A percentile compares a stretch with the other conserved stretches of the same genome.
These are phyloP conservation scores for Aspergillus cavernicola DNA, from an alignment of 495 filamentous ascomycete genomes.

Conservation along the genomic window DNA sequence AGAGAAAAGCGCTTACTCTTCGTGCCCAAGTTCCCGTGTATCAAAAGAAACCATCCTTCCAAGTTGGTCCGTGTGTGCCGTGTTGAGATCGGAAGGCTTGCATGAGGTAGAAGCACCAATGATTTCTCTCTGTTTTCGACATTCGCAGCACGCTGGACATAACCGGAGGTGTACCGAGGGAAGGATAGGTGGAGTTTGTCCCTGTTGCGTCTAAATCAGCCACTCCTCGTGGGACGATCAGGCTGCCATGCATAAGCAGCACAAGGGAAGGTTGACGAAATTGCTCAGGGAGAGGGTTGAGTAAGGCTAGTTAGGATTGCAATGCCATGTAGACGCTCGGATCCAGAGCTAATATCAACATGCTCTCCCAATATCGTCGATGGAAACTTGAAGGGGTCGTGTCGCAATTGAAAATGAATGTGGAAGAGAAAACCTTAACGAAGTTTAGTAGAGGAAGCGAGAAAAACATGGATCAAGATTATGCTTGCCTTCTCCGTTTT, in stretches of 20 bases:
- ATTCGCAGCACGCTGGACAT: background rate
- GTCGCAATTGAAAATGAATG: too few species aligned
- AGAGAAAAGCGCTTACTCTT: background rate
- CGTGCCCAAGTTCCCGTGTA: background rate
- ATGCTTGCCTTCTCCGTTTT: background rate
- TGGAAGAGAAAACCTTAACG: too few species aligned
- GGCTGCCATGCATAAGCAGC: conserved; percentile 20
- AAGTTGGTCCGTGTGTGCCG: conserved; percentile 3
- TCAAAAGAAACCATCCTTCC: background rate
- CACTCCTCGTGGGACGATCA: conserved; percentile 20
- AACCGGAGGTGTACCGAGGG: background rate
- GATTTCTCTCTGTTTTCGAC: background rate
- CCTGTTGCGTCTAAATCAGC: conserved; percentile 17
- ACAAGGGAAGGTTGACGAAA: background rate
- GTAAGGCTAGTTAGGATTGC: background rate
- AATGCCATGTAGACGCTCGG: too few species aligned
- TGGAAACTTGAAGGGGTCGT: too few species aligned
- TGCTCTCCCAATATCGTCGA: too few species aligned
- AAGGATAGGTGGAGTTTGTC: background rate
- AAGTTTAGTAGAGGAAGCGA: background rate
- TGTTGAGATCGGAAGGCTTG: conserved; percentile 7
- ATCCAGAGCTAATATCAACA: too few species aligned
- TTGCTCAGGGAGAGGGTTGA: background rate
- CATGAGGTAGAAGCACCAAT: background rate
- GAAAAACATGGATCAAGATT: background rate